Base-by-base conservation (phyloP, 2,329 filamentous ascomycete genomes). In the Cordyceps cateniannulata region DNA sequence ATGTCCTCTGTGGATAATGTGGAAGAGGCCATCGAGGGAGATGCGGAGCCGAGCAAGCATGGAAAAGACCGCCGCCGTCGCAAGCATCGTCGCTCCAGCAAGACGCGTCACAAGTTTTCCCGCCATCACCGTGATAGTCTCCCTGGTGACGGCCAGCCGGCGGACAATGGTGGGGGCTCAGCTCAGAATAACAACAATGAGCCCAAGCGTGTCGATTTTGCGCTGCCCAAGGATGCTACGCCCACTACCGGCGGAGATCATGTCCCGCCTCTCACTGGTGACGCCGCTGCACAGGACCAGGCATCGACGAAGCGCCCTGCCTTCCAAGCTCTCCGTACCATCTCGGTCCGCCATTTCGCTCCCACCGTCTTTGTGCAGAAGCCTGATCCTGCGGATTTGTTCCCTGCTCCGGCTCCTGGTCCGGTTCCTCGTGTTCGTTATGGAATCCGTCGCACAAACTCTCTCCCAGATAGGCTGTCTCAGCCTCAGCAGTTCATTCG, bases 361-460 rank as follows among this genome's bases (percentile, higher is more conserved):
- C 88, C 89, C 54, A 85, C 85, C 12, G 88, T 92, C 61, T 92
- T 93, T 66, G 77, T 77, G 0, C 79, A 82, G 62, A 74, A 77
- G 6, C 69, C 73, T 2, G 73, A 75, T 20, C 20, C 64, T 2
- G 62, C 66, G 4, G 64, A 61, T 1, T 27, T 66, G 2, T 65
- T 69, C 5, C 67, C 76, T 3, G 64, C 73, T 9, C 38, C 38
- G n/a, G 48, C 57, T 20, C 48, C 48, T 5, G 78, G 82, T 2
- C 76, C 79, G 12, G 77, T 85, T 48, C 83, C 84, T 6, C 79
- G 81, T 32, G 81, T 86, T 62, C 79, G 82, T 47, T 83, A 84
- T 65, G 83, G 84, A n/a, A 85, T 91, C 58, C 86, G 88, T 60
- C 82, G 89, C 59, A 90, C 89, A 22, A 90, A 84, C 69, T 92